Base-by-base conservation (phyloP, 306 rosid genomes). In the Dryas drummondii region DNA sequence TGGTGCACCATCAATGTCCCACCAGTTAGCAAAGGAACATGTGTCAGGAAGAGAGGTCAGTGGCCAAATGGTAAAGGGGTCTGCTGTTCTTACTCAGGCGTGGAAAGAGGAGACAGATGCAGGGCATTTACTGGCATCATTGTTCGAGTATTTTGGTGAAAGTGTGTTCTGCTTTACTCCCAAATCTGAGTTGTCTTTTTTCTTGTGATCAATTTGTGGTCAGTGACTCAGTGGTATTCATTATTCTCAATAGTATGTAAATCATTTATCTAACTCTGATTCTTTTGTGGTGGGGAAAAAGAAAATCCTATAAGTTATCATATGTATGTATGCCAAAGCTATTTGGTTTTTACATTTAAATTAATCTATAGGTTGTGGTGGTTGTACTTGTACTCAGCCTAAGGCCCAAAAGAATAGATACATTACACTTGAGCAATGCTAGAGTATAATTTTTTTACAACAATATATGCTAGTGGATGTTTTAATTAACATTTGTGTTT, bases 51-150 rank as follows among this genome's bases (percentile, higher is more conserved):
- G 85, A 69, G 91, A 84, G 67, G 82, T 73, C 41, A 87, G 82
- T 59, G 87, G 87, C 64, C 86, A 77, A 71, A 75, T 54, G 50
- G 73, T 57, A 27, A 85, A 88, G 80, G 75, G 77, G 22, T 88
- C 91, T 48, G 32, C 87, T 64, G 78, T 83, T 82, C 91, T 87
- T 82, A 87, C 93, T 72, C 87, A 86, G 77, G 91, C 96, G 48
- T 91, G 98, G 98, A 94, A 91, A 84, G 98, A 94, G 72, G 90
- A 94, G 75, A 78, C 78, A 22, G 92, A 90, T 85, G 85, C 87
- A 46, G 97, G 93, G 49, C 86, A 81, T 50, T 45, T 94, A 76
- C 62, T 94, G 47, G 82, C 90, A 12, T 81, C 92, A 0, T 53
- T 88, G 78, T 86, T 78, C 55, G 96, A 85, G 80, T 72, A 88